Evolutionary conservation across 192 early-diverging fungal species (phyloP), one percentile per base, ranked within the genome.

Genomic region (Backusella parvicylindrica): DNA sequence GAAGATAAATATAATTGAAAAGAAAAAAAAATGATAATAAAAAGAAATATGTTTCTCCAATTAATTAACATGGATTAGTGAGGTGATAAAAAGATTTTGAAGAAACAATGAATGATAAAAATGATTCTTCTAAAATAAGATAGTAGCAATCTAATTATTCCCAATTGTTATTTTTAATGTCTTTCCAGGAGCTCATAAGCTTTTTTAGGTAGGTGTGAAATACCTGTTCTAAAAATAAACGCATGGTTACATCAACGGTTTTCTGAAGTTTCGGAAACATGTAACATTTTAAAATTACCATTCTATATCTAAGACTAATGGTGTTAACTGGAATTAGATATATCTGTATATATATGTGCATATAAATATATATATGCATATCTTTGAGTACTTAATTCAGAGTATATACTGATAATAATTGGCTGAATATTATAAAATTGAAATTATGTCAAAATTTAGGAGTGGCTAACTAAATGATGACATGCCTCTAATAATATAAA

Each of bases 181-280:
- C 23, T 56, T 56, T 56, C 21, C 50, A 56, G 50, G 50, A 56
- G 50, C 8, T 56, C 21, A 56, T 56, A 56, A 26, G 50, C 50
- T 56, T 56, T 56, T 23, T 56, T 56, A 56, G 50, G 50, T 21
- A 56, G 50, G 50, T 56, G 50, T 26, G 8, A 26, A 23, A 21
- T 21, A 21, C 23, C 53, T 60, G 26, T 11, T 60, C 53, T 60
- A 60, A 60, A 60, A 60, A 60, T 60, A 60, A 60, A 28, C 23
- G 23, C 23, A 60, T 28, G 53, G 53, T 60, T 60, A 60, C 53
- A 60, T 60, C 53, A 60, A 60, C 53, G 11, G 53, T 60, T 60
- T 60, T 60, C 53, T 60, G 21, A 60, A 60, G 53, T 23, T 60
- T 60, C 53, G 53, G 53, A 60, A 60, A 60, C 53, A 60, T 60